Evolutionary conservation across 192 early-diverging fungal genomes (phyloP), one percentile per base, ranked within the genome.

Genomic region (Gamsiella multidivaricata): DNA sequence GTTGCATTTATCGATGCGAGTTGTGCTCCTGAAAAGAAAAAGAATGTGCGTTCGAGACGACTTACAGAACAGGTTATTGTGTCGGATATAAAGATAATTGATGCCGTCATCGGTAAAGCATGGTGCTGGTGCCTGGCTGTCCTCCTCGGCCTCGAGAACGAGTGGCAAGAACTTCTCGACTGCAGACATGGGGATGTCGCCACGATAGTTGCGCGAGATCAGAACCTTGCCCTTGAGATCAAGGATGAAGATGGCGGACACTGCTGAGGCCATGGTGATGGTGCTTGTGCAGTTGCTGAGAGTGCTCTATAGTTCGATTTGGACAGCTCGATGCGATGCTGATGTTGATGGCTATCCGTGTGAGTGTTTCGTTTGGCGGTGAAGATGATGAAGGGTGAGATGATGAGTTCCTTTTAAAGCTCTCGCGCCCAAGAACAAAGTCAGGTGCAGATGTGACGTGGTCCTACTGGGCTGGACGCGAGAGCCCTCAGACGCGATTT

Each of bases 211-310:
- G 31, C 97, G 88, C 11, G 96, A 94, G 79, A 99, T 99, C 58
- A 99, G 93, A 56, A 97, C 94, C 87, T 99, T 99, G 75, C 97
- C 97, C 88, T 99, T 99, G 39, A 98, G 82, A 84, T 99, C 97
- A 36, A 99, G 83, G 62, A 97, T 90, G 83, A 96, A 98, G 33
- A 99, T 85, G 64, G 95, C 87, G 20, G 89, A 91, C 26, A 78
- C 73, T 63, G 73, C 73, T 14, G 73, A 78, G 34, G 73, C 73
- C 73, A 78, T 78, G 64, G 18, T 61, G 61, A 34, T 49, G 61
- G n/a, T 47, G 17, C 23, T 14, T n/a, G n/a, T n/a, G 28, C 28
- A 37, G 22, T 3, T 36, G 45, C 32, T 50, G 32, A n/a, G n/a
- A n/a, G n/a, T n/a, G n/a, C n/a, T n/a, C n/a, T n/a, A n/a, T n/a